These are phyloP conservation scores for Trichoderma koningii DNA, from an alignment of 2,329 filamentous ascomycete species.

Conservation along the genomic window DNA sequence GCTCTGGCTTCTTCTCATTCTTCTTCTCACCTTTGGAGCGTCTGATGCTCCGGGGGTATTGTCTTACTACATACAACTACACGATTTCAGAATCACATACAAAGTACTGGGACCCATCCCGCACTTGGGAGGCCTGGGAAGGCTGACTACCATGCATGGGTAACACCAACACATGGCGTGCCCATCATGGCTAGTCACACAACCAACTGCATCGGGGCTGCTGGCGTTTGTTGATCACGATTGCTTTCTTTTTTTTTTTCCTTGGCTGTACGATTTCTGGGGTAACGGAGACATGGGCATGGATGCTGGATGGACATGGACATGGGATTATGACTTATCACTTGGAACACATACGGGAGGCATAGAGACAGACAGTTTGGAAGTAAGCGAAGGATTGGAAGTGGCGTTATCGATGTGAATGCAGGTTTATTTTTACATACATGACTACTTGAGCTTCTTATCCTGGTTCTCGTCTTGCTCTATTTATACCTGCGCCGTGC, in stretches of 20 bases:
- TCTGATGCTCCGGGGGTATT: background rate
- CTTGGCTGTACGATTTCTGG: background rate
- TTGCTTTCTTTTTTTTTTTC: background rate
- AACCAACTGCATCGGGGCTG: slow-evolving; percentile 1
- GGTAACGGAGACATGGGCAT: slow-evolving; percentile 1
- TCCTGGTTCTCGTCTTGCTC: no score
- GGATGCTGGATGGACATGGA: background rate
- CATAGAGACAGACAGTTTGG: background rate
- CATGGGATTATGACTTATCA: slow-evolving; percentile 9
- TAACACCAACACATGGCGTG: background rate
- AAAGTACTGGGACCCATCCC: background rate
- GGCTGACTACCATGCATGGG: background rate
- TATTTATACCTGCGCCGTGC: background rate
- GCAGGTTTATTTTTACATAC: background rate
- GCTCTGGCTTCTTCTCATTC: background rate
- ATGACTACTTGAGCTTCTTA: background rate
- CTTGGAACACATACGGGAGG: background rate
- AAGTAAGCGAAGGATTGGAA: slow-evolving; percentile 16
- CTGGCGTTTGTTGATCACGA: background rate
- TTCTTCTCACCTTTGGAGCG: background rate
- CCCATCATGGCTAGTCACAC: background rate
- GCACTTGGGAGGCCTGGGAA: background rate
- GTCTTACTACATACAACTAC: background rate
- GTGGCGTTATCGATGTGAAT: slow-evolving; percentile 10
- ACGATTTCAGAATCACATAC: background rate